These are phyloP conservation scores for Wallemia ichthyophaga DNA, from an alignment of 1,284 basidiomycete genomes.

Conservation along the genomic window DNA sequence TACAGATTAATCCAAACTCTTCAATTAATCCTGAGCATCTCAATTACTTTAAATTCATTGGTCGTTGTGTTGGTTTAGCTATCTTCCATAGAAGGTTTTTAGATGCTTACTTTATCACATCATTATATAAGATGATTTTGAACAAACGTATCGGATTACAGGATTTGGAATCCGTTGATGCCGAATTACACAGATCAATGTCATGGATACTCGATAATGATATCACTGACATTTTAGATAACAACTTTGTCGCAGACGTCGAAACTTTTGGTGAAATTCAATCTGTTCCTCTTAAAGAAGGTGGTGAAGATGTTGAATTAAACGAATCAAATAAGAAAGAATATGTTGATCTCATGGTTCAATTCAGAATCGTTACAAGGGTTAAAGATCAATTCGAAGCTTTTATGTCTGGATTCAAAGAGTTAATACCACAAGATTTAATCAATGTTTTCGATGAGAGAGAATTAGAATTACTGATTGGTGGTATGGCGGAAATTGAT, in stretches of 20 bases:
- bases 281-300: constrained; percentile 67
- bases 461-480: constrained; percentile 81
- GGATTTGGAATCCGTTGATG: constrained; percentile 75
- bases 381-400: constrained; percentile 87
- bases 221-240: constrained; percentile 75
- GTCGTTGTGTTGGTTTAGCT: constrained; percentile 58
- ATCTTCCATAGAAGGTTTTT: constrained; percentile 97
- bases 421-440: constrained; percentile 77
- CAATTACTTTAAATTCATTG: constrained; percentile 24
- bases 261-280: constrained; percentile 93
- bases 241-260: constrained; percentile 79
- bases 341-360: constrained; percentile 78
- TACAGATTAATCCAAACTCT: constrained; percentile 91
- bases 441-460: constrained; percentile 95
- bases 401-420: constrained; percentile 82
- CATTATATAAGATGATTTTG: constrained; percentile 97
- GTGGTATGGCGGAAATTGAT: constrained; percentile 97
- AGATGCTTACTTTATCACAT: constrained; percentile 94
- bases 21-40: constrained; percentile 95
- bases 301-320: constrained; percentile 53
- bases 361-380: constrained; percentile 74
- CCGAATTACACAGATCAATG: constrained; percentile 63
- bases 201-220: constrained; percentile 96
- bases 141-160: constrained; percentile 52
- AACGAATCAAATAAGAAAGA: constrained; percentile 98